Evolutionary conservation across 83 land plant species (phyloP), one percentile per base, ranked within the genome.

Genomic region (Picea engelmannii): DNA sequence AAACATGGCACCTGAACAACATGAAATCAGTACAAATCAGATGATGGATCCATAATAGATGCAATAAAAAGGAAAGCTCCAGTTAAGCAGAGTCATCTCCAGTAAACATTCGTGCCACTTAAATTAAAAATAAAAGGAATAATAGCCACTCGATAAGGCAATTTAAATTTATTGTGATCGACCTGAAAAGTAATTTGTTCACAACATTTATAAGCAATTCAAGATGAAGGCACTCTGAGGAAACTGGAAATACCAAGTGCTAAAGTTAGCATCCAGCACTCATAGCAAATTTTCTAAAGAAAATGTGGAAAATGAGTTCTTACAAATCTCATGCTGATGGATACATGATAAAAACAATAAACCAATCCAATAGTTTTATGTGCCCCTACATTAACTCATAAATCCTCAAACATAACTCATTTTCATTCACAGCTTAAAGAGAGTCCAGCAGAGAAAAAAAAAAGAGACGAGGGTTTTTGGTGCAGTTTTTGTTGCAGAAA

Each of bases 1-100:
- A 96, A 7, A 90, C 90, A 35, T 83, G 81, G 75, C 99, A 95
- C 99, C 98, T 93, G 90, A 66, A 87, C 61, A 47, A 47, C 49
- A 47, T 47, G 49, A 4, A 47, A 47, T 47, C 6, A 6, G 9
- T 38, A 40, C 21, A 42, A 17, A 71, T 71, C 52, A 42, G 27
- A 16, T 42, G 17, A 20, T 71, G 11, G n/a, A 71, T 71, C 9
- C 23, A 9, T 38, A 42, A 42, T 42, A 42, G 21, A 71, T 13
- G 52, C 6, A 42, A 71, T 49, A 42, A 70, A 27, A 42, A 71
- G 13, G 9, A 42, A 16, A 71, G 42, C 42, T 71, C 11, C 42
- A 38, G 76, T 18, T 71, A 71, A 35, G 40, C 27, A 71, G 74
- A 17, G 24, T 71, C 23, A 42, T 47, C 40, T 25, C 76, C 40